These are phyloP conservation scores for Colletotrichum chlorophyti DNA, from an alignment of 2,329 filamentous ascomycete genomes.

Conservation along the genomic window DNA sequence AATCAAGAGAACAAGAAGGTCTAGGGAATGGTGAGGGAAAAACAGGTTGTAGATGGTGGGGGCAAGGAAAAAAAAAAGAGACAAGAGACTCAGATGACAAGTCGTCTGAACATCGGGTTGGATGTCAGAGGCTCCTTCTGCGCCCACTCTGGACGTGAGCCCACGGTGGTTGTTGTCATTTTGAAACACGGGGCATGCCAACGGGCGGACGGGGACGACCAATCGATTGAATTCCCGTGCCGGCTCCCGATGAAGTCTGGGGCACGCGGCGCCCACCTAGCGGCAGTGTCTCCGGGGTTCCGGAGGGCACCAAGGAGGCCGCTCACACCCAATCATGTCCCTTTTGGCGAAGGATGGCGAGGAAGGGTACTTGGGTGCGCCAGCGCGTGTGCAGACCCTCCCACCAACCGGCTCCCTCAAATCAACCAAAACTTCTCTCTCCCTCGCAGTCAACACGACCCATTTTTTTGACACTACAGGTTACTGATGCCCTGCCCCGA, in stretches of 20 bases:
- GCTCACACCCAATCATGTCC: too few species aligned
- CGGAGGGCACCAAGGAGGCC: too few species aligned
- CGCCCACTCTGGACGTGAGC: constrained; percentile 1
- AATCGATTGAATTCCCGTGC: constrained; percentile 19
- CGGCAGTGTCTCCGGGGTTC: constrained; percentile 21
- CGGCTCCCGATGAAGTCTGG: constrained; percentile 8
- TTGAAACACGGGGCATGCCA: constrained; percentile 27
- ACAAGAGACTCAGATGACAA: constrained; percentile 1
- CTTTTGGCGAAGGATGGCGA: too few species aligned
- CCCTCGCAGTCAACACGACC: too few species aligned
- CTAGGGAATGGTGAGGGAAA: background rate
- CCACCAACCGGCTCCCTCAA: too few species aligned
- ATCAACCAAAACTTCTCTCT: too few species aligned
- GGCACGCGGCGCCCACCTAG: constrained; percentile 25
- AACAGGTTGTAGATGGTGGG: too few species aligned
- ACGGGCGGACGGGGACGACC: constrained; percentile 13
- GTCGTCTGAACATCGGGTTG: constrained; percentile 19
- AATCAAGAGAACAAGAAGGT: background rate
- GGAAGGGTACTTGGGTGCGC: too few species aligned
- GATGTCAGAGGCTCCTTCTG: constrained; percentile 22
- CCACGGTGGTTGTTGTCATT: background rate
- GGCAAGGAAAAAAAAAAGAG: background rate
- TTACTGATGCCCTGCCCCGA: too few species aligned
- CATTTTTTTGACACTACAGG: too few species aligned
- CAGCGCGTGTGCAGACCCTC: too few species aligned